Base-by-base conservation (phyloP, 768 basidiomycete species). In the Amanita pallidorosea region DNA sequence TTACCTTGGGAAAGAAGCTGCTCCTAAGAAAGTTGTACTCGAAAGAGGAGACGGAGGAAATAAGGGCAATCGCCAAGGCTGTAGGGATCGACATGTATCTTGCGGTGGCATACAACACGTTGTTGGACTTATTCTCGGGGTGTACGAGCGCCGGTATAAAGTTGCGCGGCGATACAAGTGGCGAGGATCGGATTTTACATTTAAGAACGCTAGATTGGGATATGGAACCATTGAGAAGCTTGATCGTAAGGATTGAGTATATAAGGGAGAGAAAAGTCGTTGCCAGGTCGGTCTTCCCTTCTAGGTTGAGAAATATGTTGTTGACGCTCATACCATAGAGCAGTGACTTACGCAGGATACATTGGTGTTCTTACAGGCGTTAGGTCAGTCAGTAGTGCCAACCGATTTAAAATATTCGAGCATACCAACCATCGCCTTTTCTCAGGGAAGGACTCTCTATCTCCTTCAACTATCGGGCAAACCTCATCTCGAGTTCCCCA, bases 291-390 rank as follows among this genome's bases (percentile, higher is more conserved):
- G 62, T 54, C 20, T 22, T 31, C 37, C 29, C 17, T 53, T 22
- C 17, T 44, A 25, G 23, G 4, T 35, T 9, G 48, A 13, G 9
- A 20, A 22, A 27, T 15, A 7, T 27, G 5, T 47, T 27, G 23
- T 12, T 27, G 2, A 29, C 43, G 13, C 12, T 20, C 20, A 40
- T 17, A 23, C 23, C 5, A 22, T 51, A 69, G 68, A 51, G 60
- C 59, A 22, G 62, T 71, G 6, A 69, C 70, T 1, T 71, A 71
- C 49, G 70, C 68, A 27, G 68, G 70, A 12, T 70, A 70, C 49
- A 57, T 65, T 25, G 70, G 70, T 7, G 60, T 64, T 1, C 54
- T 71, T 25, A 71, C 68, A 2, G 70, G 67, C 9, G 70, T 71
- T 23, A 61, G 66, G 66, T 65, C 47, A 18, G 55, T 41, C 48